phyloP scores from a whole-genome alignment of 805 yeast species.

The Starmerella khaoyaiensis region DNA sequence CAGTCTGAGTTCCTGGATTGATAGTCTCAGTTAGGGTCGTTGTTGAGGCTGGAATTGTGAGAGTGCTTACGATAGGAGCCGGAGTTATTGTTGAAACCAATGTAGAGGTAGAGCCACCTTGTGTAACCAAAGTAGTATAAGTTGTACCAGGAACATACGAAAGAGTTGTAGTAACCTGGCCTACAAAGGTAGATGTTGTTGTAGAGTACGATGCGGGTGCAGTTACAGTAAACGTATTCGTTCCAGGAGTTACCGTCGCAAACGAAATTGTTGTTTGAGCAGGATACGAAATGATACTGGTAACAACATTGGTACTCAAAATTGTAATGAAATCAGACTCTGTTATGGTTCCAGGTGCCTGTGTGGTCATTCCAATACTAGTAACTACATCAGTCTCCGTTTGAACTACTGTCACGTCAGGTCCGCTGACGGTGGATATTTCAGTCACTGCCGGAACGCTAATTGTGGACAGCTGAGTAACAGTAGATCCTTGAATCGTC shows the following conservation, averaged over 20 bases:
- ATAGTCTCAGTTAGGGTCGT: conserved; percentile 8
- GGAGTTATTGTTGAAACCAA: conserved; percentile 11
- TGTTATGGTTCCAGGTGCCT: conserved; percentile 2
- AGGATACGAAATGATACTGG: conserved; percentile 4
- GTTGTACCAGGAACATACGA: conserved; percentile 10
- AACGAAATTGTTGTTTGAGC: conserved; percentile 9
- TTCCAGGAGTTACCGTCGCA: conserved; percentile 10
- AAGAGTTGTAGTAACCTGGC: not conserved
- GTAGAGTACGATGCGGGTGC: conserved; percentile 6
- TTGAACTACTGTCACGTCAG: no score
- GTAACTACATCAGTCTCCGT: not conserved
- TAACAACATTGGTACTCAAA: conserved; percentile 1
- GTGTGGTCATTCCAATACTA: not conserved
- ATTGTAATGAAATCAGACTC: conserved; percentile 1
- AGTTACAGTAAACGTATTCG: conserved; percentile 7
- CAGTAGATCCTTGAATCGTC: not conserved
- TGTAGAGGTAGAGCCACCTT: conserved; percentile 3
- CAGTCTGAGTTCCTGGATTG: conserved; percentile 11
- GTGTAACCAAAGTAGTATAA: conserved; percentile 6
- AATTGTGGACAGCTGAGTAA: not conserved
- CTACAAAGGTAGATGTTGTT: conserved; percentile 5
- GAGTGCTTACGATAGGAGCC: conserved; percentile 1
- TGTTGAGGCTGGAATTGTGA: conserved; percentile 4
- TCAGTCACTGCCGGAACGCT: not conserved
- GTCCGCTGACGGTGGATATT: no score